These are phyloP conservation scores for Chalciporus piperatus DNA, from an alignment of 768 basidiomycete genomes.

Conservation along the genomic window DNA sequence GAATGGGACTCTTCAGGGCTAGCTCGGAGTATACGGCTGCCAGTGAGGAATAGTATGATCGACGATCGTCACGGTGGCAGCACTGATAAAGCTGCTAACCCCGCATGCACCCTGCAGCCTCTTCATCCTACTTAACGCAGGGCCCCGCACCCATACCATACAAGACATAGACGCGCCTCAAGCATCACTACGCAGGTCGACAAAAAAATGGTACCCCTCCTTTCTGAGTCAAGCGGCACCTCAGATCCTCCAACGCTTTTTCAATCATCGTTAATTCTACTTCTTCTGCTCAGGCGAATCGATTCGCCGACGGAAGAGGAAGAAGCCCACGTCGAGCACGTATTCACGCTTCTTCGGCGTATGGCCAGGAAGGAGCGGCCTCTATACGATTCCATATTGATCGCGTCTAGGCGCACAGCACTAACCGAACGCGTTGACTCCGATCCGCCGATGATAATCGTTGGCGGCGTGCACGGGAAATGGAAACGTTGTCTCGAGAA, in stretches of 20 bases:
- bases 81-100: constrained; percentile 12
- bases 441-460: constrained; percentile 12
- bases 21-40: no score
- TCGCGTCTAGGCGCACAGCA: background rate
- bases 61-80: constrained; percentile 2
- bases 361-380: constrained; percentile 3
- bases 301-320: constrained; percentile 5
- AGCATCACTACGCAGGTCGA: constrained; percentile 20
- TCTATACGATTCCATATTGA: constrained; percentile 5
- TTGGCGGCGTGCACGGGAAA: constrained; percentile 3
- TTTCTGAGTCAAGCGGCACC: background rate
- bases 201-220: constrained; percentile 11
- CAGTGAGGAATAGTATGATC: no score
- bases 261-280: constrained; percentile 16
- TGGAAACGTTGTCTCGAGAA: constrained; percentile 12
- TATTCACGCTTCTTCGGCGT: constrained; percentile 10
- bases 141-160: background rate
- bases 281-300: constrained; percentile 20
- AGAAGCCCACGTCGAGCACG: constrained; percentile 12
- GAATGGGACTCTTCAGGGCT: background rate
- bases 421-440: background rate
- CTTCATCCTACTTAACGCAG: constrained; percentile 16
- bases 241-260: constrained; percentile 4
- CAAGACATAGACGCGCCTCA: constrained; percentile 15
- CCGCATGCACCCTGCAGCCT: constrained; percentile 13